Evolutionary conservation across 768 basidiomycete genomes (phyloP).

Genomic region (Coprinopsis sp.): DNA sequence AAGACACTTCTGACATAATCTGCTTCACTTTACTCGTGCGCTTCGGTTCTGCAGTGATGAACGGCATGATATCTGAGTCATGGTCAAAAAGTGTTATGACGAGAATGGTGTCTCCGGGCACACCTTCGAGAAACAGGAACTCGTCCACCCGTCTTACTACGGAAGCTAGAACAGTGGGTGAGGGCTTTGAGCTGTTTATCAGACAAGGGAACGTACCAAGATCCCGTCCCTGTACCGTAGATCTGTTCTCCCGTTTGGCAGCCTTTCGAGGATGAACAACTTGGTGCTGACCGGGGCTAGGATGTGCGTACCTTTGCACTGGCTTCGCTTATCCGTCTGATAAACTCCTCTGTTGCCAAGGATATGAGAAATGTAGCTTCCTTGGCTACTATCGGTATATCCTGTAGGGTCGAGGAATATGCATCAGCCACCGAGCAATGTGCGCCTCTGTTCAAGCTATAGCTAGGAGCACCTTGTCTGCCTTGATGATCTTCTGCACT

Average conservation of each 20-base stretch:
- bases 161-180: constrained; percentile 37
- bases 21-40: constrained; percentile 1
- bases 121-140: constrained; percentile 76
- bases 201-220: constrained; percentile 49
- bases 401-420: constrained; percentile 35
- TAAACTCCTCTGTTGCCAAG: constrained; percentile 85
- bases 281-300: too few species aligned
- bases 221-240: constrained; percentile 76
- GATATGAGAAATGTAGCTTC: constrained; percentile 80
- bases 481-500: constrained; percentile 82
- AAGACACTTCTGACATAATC: background rate
- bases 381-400: constrained; percentile 67
- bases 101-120: constrained; percentile 2
- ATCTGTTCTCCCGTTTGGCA: constrained; percentile 66
- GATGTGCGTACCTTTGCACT: too few species aligned
- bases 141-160: constrained; percentile 67
- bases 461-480: constrained; percentile 58
- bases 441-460: background rate
- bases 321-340: constrained; percentile 67
- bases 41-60: background rate
- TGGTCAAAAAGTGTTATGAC: background rate
- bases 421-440: background rate
- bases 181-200: background rate
- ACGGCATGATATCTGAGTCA: background rate
- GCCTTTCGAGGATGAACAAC: too few species aligned